phyloP scores from a whole-genome alignment of 169 alveolate genomes.

The Plasmodium coatneyi region DNA sequence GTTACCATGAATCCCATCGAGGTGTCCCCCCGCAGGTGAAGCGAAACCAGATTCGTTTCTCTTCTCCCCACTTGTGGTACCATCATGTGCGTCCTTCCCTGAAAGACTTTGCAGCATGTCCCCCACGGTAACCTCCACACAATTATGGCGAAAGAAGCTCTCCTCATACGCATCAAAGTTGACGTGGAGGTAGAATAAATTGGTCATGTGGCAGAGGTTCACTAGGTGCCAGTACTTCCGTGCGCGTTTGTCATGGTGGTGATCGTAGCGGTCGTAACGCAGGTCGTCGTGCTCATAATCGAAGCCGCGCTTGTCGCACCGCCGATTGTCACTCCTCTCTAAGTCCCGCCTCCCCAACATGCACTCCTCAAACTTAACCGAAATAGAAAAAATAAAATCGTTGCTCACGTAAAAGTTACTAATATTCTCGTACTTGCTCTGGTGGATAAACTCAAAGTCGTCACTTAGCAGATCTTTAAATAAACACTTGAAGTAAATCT shows the following conservation, averaged over 20 bases:
- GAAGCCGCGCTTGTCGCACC: not conserved
- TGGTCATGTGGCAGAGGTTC: conserved; percentile 16
- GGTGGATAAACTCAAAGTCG: conserved; percentile 34
- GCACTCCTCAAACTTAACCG: conserved; percentile 49
- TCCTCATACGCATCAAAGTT: conserved; percentile 11
- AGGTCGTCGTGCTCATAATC: not conserved
- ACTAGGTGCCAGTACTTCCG: conserved; percentile 31
- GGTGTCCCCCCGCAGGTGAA: not conserved
- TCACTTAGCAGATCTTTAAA: conserved; percentile 60
- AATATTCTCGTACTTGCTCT: conserved; percentile 44
- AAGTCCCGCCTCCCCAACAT: conserved; percentile 12
- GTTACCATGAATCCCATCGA: not conserved
- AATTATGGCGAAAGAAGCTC: conserved; percentile 22
- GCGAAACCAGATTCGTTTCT: not conserved
- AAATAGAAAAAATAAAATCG: conserved; percentile 56
- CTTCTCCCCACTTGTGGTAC: not conserved
- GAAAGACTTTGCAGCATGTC: conserved; percentile 13
- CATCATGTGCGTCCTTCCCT: not conserved
- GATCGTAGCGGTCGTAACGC: not conserved
- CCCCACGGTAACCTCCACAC: conserved; percentile 31
- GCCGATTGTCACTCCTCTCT: not conserved
- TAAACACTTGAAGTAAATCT: conserved; percentile 49
- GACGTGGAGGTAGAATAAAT: conserved; percentile 27
- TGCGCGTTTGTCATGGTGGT: conserved; percentile 3
- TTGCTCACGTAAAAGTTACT: conserved; percentile 50